Evolutionary conservation across 1,139 yeast genomes (phyloP), one percentile per base, ranked within the genome.

Genomic region (Blastobotrys buckinghamii): DNA sequence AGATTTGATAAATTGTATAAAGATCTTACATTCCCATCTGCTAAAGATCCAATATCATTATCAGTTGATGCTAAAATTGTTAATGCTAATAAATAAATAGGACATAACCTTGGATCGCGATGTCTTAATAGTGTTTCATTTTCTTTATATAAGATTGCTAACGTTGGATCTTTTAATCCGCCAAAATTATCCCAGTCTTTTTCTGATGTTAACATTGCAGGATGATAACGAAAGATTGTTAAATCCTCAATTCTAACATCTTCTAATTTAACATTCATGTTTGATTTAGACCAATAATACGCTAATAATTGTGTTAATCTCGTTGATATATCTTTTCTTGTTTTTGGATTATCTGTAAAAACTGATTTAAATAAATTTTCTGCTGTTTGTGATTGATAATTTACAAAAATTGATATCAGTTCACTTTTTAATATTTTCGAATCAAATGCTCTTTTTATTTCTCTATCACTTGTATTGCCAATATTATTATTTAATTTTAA

Each of bases 61-160:
- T n/a, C n/a, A 8, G 27, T 20, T 4, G 40, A 20, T 7, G 7
- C 7, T 22, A 37, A n/a, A 6, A 37, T 20, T 7, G 7, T 37
- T 26, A 37, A 37, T 12, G 40, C 40, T 19, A 37, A 22, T 37
- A 37, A 37, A 37, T 37, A 37, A 37, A 37, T 37, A 20, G 40
- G 40, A 20, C 40, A 37, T 27, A 37, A 17, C 12, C 40, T 16
- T 20, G 40, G 40, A 15, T 37, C 40, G 4, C 40, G 40, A 37
- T 37, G 40, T 15, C 40, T 7, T 27, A 37, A 37, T 7, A 37
- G 3, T 2, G 24, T 8, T 17, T 35, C n/a, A 20, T 35, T 12
- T 9, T 17, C 24, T 35, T 13, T n/a, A 12, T 35, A 20, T 35
- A 20, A 17, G 5, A 35, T 6, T 37, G 40, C 6, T 3, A 20